Evolutionary conservation across 1,284 basidiomycete species (phyloP).

Genomic region (Fistulina hepatica): DNA sequence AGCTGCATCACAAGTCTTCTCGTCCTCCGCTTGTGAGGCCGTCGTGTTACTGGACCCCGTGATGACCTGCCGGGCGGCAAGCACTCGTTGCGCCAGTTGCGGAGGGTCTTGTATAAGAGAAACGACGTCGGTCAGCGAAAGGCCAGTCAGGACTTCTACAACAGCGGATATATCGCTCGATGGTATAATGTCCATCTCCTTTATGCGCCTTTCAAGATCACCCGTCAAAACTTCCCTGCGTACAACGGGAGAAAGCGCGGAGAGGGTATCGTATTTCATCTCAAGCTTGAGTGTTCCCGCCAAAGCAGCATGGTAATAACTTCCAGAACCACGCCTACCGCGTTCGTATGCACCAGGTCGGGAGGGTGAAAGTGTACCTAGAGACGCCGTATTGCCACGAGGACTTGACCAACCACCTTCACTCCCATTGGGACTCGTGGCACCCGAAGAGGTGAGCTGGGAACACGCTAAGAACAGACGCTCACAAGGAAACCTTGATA

Average conservation of each 20-base stretch:
- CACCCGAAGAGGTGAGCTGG: slow-evolving; percentile 62
- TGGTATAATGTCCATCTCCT: slow-evolving; percentile 39
- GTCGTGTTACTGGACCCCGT: slow-evolving; percentile 41
- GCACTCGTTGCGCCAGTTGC: slow-evolving; percentile 54
- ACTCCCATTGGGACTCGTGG: slow-evolving; percentile 70
- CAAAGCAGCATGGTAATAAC: slow-evolving; percentile 74
- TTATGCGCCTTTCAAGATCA: slow-evolving; percentile 67
- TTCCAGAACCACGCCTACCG: slow-evolving; percentile 64
- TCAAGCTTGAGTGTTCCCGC: slow-evolving; percentile 66
- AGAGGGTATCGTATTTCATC: slow-evolving; percentile 73
- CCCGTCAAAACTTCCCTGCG: slow-evolving; percentile 76
- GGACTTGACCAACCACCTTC: slow-evolving; percentile 80
- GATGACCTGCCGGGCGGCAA: slow-evolving; percentile 36
- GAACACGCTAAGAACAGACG: too few species aligned
- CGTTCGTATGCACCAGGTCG: slow-evolving; percentile 50
- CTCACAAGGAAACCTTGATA: too few species aligned
- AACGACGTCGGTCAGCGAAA: slow-evolving; percentile 67
- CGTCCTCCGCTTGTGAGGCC: slow-evolving; percentile 52
- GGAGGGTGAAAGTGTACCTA: slow-evolving; percentile 45
- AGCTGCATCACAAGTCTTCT: too few species aligned
- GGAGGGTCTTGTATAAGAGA: slow-evolving; percentile 59
- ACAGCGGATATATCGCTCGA: slow-evolving; percentile 48
- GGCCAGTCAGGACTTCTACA: slow-evolving; percentile 54
- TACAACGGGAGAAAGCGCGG: slow-evolving; percentile 70
- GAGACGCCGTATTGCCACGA: slow-evolving; percentile 39